These are phyloP conservation scores for Salvia rosmarinus DNA, from an alignment of 257 asterid species.

Conservation along the genomic window DNA sequence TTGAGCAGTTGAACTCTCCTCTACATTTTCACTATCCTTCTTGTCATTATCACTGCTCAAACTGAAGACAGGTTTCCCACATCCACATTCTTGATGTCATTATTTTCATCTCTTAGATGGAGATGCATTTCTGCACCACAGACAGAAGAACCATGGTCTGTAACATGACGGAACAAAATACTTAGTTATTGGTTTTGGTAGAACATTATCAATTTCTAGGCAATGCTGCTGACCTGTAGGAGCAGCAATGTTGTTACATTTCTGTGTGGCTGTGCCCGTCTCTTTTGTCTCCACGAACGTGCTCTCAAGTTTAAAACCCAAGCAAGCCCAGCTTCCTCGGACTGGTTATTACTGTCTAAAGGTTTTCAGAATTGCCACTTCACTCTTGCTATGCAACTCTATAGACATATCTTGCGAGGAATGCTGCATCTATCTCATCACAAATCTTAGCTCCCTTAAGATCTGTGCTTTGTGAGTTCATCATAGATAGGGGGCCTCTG, in stretches of 20 bases:
- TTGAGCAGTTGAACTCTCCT: conserved; percentile 28
- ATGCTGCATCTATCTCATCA: conserved; percentile 25
- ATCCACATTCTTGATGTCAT: conserved; percentile 3
- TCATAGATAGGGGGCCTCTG: conserved; percentile 30
- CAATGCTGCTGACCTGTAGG: conserved; percentile 37
- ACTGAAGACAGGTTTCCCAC: conserved; percentile 10
- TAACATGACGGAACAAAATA: conserved; percentile 5
- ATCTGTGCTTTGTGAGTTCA: conserved; percentile 16
- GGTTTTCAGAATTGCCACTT: background rate
- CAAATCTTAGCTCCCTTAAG: conserved; percentile 18
- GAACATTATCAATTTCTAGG: background rate
- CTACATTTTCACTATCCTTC: conserved; percentile 26
- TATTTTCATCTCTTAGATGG: conserved; percentile 33
- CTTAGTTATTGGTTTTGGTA: conserved; percentile 24
- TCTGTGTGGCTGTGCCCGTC: conserved; percentile 18
- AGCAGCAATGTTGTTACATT: conserved; percentile 22
- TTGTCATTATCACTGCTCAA: conserved; percentile 15
- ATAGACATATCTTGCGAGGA: conserved; percentile 24
- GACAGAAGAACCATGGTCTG: conserved; percentile 34
- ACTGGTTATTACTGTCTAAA: conserved; percentile 9
- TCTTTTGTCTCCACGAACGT: conserved; percentile 24
- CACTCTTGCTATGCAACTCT: conserved; percentile 16
- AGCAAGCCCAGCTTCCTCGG: conserved; percentile 4
- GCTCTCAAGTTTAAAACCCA: conserved; percentile 14
- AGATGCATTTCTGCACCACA: conserved; percentile 31